Evolutionary conservation across 1,284 basidiomycete species (phyloP).

Genomic region (Sphaerobolus stellatus): DNA sequence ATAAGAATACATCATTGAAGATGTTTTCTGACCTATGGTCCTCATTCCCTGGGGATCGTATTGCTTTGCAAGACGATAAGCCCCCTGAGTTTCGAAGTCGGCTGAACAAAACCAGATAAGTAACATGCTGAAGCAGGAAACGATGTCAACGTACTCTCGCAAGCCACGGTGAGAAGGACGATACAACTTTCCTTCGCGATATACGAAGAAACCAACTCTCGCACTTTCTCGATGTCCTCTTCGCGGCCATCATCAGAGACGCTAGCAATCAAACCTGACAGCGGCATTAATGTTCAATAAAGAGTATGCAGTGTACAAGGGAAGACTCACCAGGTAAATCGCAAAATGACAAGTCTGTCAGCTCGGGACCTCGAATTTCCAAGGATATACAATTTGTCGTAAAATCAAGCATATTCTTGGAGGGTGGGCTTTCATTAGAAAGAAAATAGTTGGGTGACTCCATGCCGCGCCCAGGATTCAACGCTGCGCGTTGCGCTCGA

Average conservation of each 20-base stretch:
- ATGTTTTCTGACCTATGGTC: slow-evolving; percentile 58
- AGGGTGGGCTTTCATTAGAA: slow-evolving; percentile 29
- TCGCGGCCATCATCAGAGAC: slow-evolving; percentile 49
- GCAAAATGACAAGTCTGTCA: slow-evolving; percentile 70
- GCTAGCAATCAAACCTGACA: slow-evolving; percentile 62
- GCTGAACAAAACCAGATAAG: slow-evolving; percentile 37
- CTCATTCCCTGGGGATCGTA: slow-evolving; percentile 59
- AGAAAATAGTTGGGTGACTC: slow-evolving; percentile 38
- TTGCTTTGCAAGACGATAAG: slow-evolving; percentile 54
- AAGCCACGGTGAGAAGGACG: slow-evolving; percentile 68
- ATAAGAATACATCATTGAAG: not conserved
- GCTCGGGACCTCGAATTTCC: slow-evolving; percentile 62
- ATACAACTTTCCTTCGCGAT: slow-evolving; percentile 65
- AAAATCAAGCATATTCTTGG: slow-evolving; percentile 46
- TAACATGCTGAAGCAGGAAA: slow-evolving; percentile 1
- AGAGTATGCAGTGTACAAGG: not conserved
- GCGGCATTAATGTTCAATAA: not conserved
- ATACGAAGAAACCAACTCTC: slow-evolving; percentile 55
- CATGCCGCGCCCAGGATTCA: slow-evolving; percentile 64
- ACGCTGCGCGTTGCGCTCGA: slow-evolving; percentile 68
- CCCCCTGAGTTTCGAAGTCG: slow-evolving; percentile 76
- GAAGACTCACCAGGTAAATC: slow-evolving; percentile 59
- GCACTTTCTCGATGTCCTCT: slow-evolving; percentile 62
- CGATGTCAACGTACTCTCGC: slow-evolving; percentile 53
- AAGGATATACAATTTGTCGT: slow-evolving; percentile 64